A percentile compares a stretch with the other conserved stretches of the same genome.
phyloP scores from a whole-genome alignment of 257 asterid species.

The Linaria vulgaris region DNA sequence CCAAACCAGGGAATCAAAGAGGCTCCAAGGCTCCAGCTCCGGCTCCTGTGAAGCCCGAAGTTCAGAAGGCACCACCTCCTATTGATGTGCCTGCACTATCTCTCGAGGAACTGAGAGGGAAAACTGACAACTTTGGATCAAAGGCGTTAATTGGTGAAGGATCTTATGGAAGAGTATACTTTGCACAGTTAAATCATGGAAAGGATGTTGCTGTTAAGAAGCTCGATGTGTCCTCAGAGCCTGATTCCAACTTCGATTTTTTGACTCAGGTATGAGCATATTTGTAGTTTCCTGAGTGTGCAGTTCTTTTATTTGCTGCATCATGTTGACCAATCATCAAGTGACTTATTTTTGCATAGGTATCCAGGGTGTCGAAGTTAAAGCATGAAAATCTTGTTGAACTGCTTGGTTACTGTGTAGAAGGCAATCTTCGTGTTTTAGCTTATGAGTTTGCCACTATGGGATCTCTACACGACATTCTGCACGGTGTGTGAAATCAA shows the following conservation, averaged over 20 bases:
- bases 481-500: slow-evolving; percentile 63
- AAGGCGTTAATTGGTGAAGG: slow-evolving; percentile 91
- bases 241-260: slow-evolving; percentile 79
- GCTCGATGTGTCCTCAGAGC: slow-evolving; percentile 92
- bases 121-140: slow-evolving; percentile 81
- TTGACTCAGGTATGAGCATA: slow-evolving; percentile 75
- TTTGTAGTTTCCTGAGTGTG: slow-evolving; percentile 4
- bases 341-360: slow-evolving; percentile 33
- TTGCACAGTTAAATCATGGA: slow-evolving; percentile 62
- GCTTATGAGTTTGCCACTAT: slow-evolving; percentile 84
- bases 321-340: slow-evolving; percentile 24
- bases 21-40: slow-evolving; percentile 56
- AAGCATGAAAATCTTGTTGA: slow-evolving; percentile 61
- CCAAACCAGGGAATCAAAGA: slow-evolving; percentile 55
- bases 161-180: slow-evolving; percentile 90
- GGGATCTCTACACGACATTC: slow-evolving; percentile 97
- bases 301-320: slow-evolving; percentile 16
- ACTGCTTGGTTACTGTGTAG: slow-evolving; percentile 56
- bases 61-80: slow-evolving; percentile 58
- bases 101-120: slow-evolving; percentile 75
- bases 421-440: slow-evolving; percentile 51
- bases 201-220: slow-evolving; percentile 92
- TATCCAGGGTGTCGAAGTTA: slow-evolving; percentile 52
- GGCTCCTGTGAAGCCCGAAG: slow-evolving; percentile 65
- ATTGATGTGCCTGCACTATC: slow-evolving; percentile 79